A percentile compares a stretch with the other conserved stretches of the same genome.
Evolutionary conservation across 2,329 filamentous ascomycete genomes (phyloP).

Genomic region (Pseudogymnoascus sp.): DNA sequence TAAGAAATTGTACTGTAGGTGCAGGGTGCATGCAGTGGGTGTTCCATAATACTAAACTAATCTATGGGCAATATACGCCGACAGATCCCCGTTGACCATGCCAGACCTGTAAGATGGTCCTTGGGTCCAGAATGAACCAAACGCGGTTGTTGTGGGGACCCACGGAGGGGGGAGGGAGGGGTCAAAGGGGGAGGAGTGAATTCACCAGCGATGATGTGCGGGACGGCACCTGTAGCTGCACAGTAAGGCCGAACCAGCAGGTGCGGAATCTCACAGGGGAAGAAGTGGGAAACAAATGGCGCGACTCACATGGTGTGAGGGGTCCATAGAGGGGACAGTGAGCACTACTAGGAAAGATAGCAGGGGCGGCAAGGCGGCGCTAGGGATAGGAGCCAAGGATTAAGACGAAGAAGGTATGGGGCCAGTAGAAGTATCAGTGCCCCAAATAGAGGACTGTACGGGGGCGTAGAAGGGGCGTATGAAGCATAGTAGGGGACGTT

Average conservation of each 20-base stretch:
- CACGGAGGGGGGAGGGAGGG: background rate
- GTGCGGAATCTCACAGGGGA: background rate
- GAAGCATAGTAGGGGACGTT: background rate
- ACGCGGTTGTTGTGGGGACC: slow-evolving; percentile 2
- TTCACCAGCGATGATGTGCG: background rate
- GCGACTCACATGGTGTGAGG: background rate
- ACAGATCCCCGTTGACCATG: background rate
- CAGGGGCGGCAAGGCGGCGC: slow-evolving; percentile 1
- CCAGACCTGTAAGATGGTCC: slow-evolving; percentile 1
- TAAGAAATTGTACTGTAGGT: background rate
- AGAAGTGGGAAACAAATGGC: background rate
- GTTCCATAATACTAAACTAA: slow-evolving; percentile 6
- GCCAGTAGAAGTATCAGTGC: background rate
- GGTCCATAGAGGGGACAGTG: background rate
- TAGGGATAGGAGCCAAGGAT: background rate
- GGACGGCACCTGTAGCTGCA: background rate
- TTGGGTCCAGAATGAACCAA: slow-evolving; percentile 8
- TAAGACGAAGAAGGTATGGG: background rate
- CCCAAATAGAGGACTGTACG: background rate
- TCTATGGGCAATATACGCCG: background rate
- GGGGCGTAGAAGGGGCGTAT: background rate
- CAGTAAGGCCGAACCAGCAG: slow-evolving; percentile 5
- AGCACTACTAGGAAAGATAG: background rate
- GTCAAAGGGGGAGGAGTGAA: background rate
- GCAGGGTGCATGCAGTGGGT: background rate